A percentile compares a stretch with the other conserved stretches of the same genome.
phyloP scores from a whole-genome alignment of 2,329 filamentous ascomycete species.

The Emmonsiellopsis sp. region DNA sequence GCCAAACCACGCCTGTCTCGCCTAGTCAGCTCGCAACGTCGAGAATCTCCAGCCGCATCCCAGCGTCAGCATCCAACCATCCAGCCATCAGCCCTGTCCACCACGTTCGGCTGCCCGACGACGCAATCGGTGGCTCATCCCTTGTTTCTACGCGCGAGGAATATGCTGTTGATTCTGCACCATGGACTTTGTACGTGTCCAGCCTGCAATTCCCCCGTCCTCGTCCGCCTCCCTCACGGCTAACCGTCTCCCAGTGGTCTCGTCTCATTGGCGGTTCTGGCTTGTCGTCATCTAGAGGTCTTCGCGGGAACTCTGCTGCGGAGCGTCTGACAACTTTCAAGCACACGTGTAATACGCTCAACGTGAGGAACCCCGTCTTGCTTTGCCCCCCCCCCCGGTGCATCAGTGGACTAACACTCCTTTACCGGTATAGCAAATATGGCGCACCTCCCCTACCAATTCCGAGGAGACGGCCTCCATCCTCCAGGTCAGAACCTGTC shows the following conservation, averaged over 20 bases:
- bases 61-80: not conserved
- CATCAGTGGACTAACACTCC: not conserved
- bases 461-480: slow-evolving; percentile 41
- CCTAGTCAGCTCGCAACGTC: not conserved
- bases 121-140: not conserved
- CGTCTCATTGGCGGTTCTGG: slow-evolving; percentile 51
- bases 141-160: not conserved
- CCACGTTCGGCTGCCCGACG: not conserved
- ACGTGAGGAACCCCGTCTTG: slow-evolving; percentile 30
- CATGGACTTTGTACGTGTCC: slow-evolving; percentile 38
- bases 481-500: slow-evolving; percentile 40
- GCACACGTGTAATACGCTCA: slow-evolving; percentile 49
- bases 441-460: slow-evolving; percentile 45
- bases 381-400: not conserved
- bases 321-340: slow-evolving; percentile 54
- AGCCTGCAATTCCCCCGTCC: not conserved
- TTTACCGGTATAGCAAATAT: slow-evolving; percentile 43
- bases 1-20: too few relatives aligned
- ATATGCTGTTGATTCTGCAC: slow-evolving; percentile 3
- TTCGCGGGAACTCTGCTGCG: slow-evolving; percentile 44
- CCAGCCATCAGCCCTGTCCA: not conserved
- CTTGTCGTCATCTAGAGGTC: slow-evolving; percentile 37
- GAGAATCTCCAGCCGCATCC: not conserved
- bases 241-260: slow-evolving; percentile 40
- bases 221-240: not conserved